Base-by-base conservation (phyloP, 2,329 filamentous ascomycete genomes). In the Aureobasidium sp. region DNA sequence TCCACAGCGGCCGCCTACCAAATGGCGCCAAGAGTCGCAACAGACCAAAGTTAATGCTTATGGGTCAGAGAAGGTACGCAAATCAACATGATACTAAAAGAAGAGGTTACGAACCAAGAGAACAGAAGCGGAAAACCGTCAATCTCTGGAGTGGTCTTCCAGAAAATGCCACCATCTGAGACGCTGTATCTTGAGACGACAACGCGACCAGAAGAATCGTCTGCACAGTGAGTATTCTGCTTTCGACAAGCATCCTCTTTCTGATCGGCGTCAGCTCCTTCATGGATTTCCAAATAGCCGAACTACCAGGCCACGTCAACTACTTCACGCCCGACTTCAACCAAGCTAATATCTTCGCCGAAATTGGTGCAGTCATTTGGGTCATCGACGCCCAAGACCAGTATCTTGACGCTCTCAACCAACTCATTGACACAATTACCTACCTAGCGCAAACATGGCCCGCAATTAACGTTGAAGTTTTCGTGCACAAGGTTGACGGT, bases 401-500 rank as follows among this genome's bases (percentile, higher is more conserved):
- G 74, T 99, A 97, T 72, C 84, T 96, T 61, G 91, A 97, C 73
- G 90, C 92, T 21, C 90, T 99, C 51, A 85, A 85, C 59, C 87
- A 90, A 9, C 84, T 99, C 32, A 96, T 96, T 74, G 81, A 85
- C 60, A 96, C 92, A 8, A 96, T 97, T 65, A 80, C 97, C 62
- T 90, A 91, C 66, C 84, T 99, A 1, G 90, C 96, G 72, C 86
- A 91, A 66, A 86, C 85, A 64, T 97, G 96, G 71, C 92, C 93
- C 2, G 88, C 90, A 71, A 94, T 97, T 76, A 96, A 97, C 74
- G 89, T 99, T 66, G 93, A 97, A 73, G 93, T 99, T 55, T 97
- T 99, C 75, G 96, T 99, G 68, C 94, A 99, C 82, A 99, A 99
- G 75, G 93, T 97, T 37, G 94, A 99, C 72, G 93, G 92, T n/a